A percentile compares a stretch with the other conserved stretches of the same genome.
These are phyloP conservation scores for Boletus insuetus DNA, from an alignment of 768 basidiomycete genomes.

Conservation along the genomic window DNA sequence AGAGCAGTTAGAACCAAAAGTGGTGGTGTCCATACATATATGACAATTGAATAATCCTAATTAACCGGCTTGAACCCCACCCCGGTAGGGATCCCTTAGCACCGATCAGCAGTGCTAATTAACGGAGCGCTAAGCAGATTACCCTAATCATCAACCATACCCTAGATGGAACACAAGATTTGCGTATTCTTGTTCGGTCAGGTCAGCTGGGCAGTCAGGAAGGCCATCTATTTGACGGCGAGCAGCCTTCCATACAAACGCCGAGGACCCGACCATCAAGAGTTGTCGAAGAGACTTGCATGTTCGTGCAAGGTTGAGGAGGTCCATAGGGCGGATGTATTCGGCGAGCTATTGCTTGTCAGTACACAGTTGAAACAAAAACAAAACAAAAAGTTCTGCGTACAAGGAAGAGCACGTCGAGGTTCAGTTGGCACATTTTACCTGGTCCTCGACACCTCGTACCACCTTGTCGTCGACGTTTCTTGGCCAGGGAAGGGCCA, in stretches of 20 bases:
- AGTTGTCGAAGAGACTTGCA: not conserved
- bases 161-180: not conserved
- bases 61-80: too few relatives aligned
- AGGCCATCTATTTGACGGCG: not conserved
- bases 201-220: not conserved
- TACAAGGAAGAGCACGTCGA: constrained; percentile 5
- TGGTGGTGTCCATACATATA: too few relatives aligned
- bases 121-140: too few relatives aligned
- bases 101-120: too few relatives aligned
- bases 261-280: not conserved
- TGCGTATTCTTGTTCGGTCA: constrained; percentile 1
- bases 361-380: not conserved
- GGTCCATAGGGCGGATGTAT: not conserved
- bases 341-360: not conserved
- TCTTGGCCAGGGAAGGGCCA: too few relatives aligned
- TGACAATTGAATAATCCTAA: too few relatives aligned
- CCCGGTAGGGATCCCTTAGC: too few relatives aligned
- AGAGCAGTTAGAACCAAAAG: not conserved
- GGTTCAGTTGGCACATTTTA: constrained; percentile 2
- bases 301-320: not conserved
- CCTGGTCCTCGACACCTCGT: too few relatives aligned
- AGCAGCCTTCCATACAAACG: not conserved
- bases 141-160: too few relatives aligned
- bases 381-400: not conserved
- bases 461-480: too few relatives aligned